phyloP scores from a whole-genome alignment of 768 basidiomycete species.

The Tephrocybe rancida region DNA sequence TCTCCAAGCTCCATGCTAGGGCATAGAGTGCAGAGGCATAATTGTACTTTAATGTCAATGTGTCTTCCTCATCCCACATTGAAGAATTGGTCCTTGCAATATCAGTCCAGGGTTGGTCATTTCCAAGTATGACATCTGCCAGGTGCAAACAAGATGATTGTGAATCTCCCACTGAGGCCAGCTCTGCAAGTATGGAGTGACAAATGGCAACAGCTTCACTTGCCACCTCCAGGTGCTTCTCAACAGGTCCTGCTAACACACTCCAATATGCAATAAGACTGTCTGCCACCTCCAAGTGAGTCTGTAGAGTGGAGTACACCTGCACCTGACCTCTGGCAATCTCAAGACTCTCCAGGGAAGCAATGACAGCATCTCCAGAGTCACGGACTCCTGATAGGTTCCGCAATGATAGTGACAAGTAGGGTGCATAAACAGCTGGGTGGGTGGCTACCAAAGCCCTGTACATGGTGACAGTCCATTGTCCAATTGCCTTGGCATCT shows the following conservation, averaged over 20 bases:
- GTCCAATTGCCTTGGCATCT: slow-evolving; percentile 14
- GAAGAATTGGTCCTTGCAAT: no score
- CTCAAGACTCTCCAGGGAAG: slow-evolving; percentile 8
- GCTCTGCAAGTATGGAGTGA: slow-evolving; percentile 7
- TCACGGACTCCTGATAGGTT: slow-evolving; percentile 12
- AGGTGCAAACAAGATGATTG: neutral
- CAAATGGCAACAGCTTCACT: slow-evolving; percentile 9
- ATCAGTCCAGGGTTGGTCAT: neutral
- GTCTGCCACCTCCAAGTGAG: slow-evolving; percentile 10
- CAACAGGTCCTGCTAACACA: neutral
- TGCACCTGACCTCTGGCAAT: neutral
- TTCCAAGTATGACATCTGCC: neutral
- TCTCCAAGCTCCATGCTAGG: slow-evolving; percentile 10
- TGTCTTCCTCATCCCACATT: no score
- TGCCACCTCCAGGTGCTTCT: slow-evolving; percentile 7
- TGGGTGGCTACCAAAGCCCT: slow-evolving; percentile 8
- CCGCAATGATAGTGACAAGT: slow-evolving; percentile 11
- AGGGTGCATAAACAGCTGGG: slow-evolving; percentile 11
- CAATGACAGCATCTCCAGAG: neutral
- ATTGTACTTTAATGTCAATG: slow-evolving; percentile 14
- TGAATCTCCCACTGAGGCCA: neutral
- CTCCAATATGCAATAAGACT: slow-evolving; percentile 12
- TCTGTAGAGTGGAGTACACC: neutral
- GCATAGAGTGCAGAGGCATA: slow-evolving; percentile 8
- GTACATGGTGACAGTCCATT: slow-evolving; percentile 17